Evolutionary conservation across 768 basidiomycete species (phyloP), one percentile per base, ranked within the genome.

Genomic region (Auricularia sp.): DNA sequence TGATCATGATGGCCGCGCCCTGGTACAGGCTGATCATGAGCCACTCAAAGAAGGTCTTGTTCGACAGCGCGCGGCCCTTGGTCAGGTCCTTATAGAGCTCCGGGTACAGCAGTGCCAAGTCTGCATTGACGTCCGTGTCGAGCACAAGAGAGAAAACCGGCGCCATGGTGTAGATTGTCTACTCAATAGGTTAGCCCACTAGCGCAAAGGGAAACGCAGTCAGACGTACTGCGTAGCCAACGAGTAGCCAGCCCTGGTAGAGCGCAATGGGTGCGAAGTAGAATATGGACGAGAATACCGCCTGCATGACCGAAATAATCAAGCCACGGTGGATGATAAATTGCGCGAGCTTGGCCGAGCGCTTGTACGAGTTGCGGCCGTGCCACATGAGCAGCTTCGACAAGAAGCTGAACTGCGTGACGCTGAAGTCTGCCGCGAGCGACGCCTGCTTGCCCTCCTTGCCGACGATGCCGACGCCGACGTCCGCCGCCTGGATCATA

Each of bases 391-490:
- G 87, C 2, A 99, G 84, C 74, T 98, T 98, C 11, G 95, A 97
- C 61, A 99, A 85, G 74, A 85, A 83, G 71, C 91, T 92, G 83
- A 99, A 99, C 73, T 99, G 97, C 3, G 88, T 97, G 67, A 99
- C 91, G 3, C 93, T 96, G 72, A 99, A 98, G 75, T 98, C 97
- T 2, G 97, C 97, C 0, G 97, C 96, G n/a, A 99, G 84, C 0
- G 95, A 98, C 0, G 97, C 97, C 75, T 98, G 97, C 73, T 93
- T 95, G 33, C 97, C 97, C 79, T 98, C 97, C 74, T 99, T 98
- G 21, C 97, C 97, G 18, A 98, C 97, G 68, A 99, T 98, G 23
- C 97, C 97, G 36, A 99, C 86, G 62, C 95, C 93, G 65, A 99
- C 94, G 71, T 98, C 93, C 2, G 97, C 97, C 1, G 97, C 97